Percentiles rank a stretch among this genome's conserved stretches.
Evolutionary conservation across 2,329 filamentous ascomycete species (phyloP).

Genomic region (Botrytis hyacinthi): DNA sequence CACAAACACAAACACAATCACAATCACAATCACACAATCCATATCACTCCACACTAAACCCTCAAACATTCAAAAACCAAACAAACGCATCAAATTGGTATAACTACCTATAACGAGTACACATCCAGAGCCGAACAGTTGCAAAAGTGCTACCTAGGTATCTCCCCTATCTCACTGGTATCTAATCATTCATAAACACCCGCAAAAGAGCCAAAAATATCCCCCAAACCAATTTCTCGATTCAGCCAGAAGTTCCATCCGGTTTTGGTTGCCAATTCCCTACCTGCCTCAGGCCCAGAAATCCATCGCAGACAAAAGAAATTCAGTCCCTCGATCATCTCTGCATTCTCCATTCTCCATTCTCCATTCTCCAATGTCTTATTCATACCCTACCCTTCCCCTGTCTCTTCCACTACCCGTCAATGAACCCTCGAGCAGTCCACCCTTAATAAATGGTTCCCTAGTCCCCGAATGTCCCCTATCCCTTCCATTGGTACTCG

Average conservation of each 20-base stretch:
- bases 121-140: neutral
- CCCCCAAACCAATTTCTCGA: neutral
- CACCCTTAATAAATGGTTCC: slow-evolving; percentile 26
- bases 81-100: neutral
- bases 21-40: neutral
- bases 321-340: neutral
- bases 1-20: neutral
- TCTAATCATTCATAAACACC: slow-evolving; percentile 13
- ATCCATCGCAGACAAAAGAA: neutral
- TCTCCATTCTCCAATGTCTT: neutral
- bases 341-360: neutral
- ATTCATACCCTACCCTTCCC: neutral
- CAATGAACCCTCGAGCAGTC: slow-evolving; percentile 17
- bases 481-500: slow-evolving; percentile 20
- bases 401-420: neutral
- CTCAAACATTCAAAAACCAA: neutral
- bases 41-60: neutral
- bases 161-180: neutral
- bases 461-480: slow-evolving; percentile 15
- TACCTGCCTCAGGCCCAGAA: neutral
- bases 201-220: neutral
- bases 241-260: neutral
- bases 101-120: neutral
- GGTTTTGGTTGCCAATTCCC: neutral
- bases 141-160: neutral